phyloP scores from a whole-genome alignment of 2,329 filamentous ascomycete species.

The Apiospora aurea region DNA sequence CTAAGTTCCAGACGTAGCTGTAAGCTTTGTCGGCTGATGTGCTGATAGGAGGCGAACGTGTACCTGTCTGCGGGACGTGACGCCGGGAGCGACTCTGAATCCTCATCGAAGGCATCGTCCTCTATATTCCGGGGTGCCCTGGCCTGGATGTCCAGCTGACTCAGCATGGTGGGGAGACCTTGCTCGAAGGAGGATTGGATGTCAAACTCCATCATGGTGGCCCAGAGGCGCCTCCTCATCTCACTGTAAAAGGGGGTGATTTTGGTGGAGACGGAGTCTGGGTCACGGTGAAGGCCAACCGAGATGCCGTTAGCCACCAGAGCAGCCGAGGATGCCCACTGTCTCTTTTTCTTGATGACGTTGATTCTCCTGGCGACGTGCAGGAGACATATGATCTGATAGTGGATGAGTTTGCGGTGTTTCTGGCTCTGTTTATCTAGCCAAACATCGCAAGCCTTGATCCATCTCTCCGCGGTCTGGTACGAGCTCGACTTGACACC shows the following conservation, averaged over 20 bases:
- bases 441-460: conserved; percentile 63
- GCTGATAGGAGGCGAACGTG: conserved; percentile 66
- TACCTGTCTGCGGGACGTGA: conserved; percentile 61
- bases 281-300: conserved; percentile 66
- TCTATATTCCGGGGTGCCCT: conserved; percentile 63
- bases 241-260: conserved; percentile 67
- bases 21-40: conserved; percentile 63
- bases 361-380: conserved; percentile 69
- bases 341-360: conserved; percentile 70
- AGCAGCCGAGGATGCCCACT: conserved; percentile 64
- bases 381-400: conserved; percentile 65
- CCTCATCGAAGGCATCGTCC: conserved; percentile 64
- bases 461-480: conserved; percentile 62
- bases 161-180: conserved; percentile 64
- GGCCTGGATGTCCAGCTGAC: conserved; percentile 56
- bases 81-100: conserved; percentile 56
- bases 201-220: conserved; percentile 67
- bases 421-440: conserved; percentile 64
- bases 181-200: conserved; percentile 69
- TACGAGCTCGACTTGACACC: conserved; percentile 65
- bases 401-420: conserved; percentile 66
- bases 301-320: conserved; percentile 65
- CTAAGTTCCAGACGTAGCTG: conserved; percentile 64
- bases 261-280: conserved; percentile 60
- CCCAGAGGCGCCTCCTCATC: conserved; percentile 67